Evolutionary conservation across 805 yeast species (phyloP).

Genomic region (Torulaspora delbrueckii): DNA sequence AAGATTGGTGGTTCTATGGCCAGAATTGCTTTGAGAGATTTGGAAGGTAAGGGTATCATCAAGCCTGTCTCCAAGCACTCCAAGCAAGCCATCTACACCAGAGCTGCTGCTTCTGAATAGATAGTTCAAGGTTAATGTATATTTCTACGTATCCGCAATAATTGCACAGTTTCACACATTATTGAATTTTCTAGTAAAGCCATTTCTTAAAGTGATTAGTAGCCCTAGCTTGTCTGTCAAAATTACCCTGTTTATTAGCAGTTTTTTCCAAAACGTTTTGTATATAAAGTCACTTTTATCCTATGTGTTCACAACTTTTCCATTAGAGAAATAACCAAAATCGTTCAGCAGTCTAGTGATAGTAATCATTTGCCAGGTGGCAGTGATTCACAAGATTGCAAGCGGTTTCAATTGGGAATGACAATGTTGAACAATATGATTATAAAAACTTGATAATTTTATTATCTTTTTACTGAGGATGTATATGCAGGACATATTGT

Average conservation of each 20-base stretch:
- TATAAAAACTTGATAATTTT: constrained; percentile 35
- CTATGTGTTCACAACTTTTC: background rate
- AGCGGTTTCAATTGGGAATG: background rate
- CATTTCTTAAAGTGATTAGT: background rate
- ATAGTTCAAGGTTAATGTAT: constrained; percentile 18
- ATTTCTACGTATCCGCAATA: constrained; percentile 7
- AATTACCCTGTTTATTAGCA: background rate
- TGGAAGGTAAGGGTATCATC: constrained; percentile 92
- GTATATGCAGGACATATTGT: constrained; percentile 69
- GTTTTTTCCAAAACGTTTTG: too few species aligned
- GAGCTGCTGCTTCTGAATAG: constrained; percentile 65
- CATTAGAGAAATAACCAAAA: background rate
- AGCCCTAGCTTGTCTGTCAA: background rate
- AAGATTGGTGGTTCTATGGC: constrained; percentile 99
- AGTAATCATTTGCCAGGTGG: constrained; percentile 4
- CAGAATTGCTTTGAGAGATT: constrained; percentile 94
- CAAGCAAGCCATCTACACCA: constrained; percentile 93
- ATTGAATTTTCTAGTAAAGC: background rate
- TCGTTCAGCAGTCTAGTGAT: background rate
- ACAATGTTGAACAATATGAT: constrained; percentile 24
- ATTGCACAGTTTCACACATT: constrained; percentile 5
- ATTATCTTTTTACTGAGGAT: constrained; percentile 50
- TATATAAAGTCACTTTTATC: background rate
- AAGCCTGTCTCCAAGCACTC: constrained; percentile 92
- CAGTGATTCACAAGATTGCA: background rate